Evolutionary conservation across 1,284 basidiomycete species (phyloP).

Genomic region (Ceratobasidium sp.): DNA sequence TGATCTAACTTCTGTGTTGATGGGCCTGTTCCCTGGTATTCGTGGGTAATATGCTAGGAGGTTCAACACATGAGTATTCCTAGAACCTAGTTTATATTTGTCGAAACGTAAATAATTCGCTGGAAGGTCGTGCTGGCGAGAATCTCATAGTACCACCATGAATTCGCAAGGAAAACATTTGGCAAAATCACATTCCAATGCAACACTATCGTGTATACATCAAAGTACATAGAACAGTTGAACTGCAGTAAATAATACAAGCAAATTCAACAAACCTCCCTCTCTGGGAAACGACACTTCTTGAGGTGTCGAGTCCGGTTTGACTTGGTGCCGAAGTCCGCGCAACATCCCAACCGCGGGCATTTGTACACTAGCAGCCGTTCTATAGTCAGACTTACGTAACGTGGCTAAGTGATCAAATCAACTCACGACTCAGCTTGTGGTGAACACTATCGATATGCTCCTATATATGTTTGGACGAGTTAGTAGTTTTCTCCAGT

Average conservation of each 20-base stretch:
- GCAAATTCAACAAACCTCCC: background rate
- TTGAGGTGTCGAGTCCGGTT: background rate
- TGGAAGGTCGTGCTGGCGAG: too few relatives aligned
- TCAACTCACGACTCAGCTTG: background rate
- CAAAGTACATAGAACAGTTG: background rate
- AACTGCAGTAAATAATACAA: too few relatives aligned
- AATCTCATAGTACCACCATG: too few relatives aligned
- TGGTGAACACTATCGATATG: background rate
- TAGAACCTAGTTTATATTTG: too few relatives aligned
- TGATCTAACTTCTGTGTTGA: too few relatives aligned
- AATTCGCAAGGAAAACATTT: background rate
- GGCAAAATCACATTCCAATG: background rate
- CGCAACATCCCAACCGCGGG: background rate
- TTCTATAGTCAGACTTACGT: background rate
- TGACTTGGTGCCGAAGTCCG: background rate
- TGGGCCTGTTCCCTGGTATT: too few relatives aligned
- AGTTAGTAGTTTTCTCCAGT: too few relatives aligned
- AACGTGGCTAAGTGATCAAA: background rate
- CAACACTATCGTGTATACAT: background rate
- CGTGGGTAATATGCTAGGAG: too few relatives aligned
- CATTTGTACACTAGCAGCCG: background rate
- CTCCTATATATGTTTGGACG: background rate
- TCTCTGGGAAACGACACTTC: background rate
- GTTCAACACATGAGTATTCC: too few relatives aligned
- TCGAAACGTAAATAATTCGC: too few relatives aligned